Percentiles rank a stretch among this genome's conserved stretches.
phyloP scores from a whole-genome alignment of 495 filamentous ascomycete genomes.

The Clohesyomyces aquaticus region DNA sequence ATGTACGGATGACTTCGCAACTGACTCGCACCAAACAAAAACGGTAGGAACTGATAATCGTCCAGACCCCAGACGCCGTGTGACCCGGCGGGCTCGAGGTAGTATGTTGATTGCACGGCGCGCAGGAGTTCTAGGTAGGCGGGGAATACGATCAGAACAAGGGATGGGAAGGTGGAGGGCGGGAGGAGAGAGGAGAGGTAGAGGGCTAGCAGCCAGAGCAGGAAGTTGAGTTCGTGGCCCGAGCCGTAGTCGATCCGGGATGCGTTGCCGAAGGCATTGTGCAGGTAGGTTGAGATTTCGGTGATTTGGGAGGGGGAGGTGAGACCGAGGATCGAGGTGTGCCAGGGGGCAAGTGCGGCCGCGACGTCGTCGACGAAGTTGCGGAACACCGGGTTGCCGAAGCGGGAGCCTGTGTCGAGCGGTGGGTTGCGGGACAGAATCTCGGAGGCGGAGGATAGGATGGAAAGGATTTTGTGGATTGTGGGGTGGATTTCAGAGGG shows the following conservation, averaged over 20 bases:
- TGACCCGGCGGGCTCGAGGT: conserved; percentile 82
- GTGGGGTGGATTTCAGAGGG: conserved; percentile 58
- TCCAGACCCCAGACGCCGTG: conserved; percentile 94
- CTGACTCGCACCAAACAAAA: conserved; percentile 90
- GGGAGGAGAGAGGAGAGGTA: conserved; percentile 74
- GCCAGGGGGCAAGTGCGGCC: conserved; percentile 58
- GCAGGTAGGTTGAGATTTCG: conserved; percentile 79
- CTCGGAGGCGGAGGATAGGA: conserved; percentile 68
- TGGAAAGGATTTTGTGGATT: conserved; percentile 65
- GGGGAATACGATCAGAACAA: conserved; percentile 77
- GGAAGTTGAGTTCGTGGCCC: conserved; percentile 94
- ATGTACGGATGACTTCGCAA: conserved; percentile 85
- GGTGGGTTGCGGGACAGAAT: conserved; percentile 71
- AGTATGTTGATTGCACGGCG: conserved; percentile 82
- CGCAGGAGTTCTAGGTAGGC: conserved; percentile 83
- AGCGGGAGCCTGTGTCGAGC: conserved; percentile 83
- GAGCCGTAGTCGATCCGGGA: conserved; percentile 95
- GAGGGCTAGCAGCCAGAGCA: conserved; percentile 90
- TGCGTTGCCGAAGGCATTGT: conserved; percentile 81
- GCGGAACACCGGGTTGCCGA: conserved; percentile 92
- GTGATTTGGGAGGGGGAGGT: conserved; percentile 57
- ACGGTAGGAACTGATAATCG: conserved; percentile 97
- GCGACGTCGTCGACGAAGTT: conserved; percentile 75
- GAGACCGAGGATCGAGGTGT: conserved; percentile 49
- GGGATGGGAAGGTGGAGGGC: conserved; percentile 64